Base-by-base conservation (phyloP, 208 protist genomes). In the Leishmania guyanensis region DNA sequence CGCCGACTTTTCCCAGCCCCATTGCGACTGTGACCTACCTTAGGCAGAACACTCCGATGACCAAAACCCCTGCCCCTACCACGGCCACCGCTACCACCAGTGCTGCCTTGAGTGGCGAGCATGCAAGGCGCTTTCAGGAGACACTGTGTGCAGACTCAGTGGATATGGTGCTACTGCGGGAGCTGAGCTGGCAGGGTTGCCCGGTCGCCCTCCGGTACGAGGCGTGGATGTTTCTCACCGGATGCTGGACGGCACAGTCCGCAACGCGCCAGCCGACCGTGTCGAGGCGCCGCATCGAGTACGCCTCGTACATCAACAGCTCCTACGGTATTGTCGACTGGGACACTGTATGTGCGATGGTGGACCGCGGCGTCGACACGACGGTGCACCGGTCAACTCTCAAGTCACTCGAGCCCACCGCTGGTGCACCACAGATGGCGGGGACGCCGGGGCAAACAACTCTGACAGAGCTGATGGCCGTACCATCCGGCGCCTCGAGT, bases 161-260 rank as follows among this genome's bases (percentile, higher is more conserved):
- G 10, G 81, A 86, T 43, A 39, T 92, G 64, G 83, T 75, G n/a
- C 82, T 81, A 20, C 76, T 95, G 72, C 81, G 91, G 26, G 81
- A 83, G 65, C 74, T 93, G 39, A 87, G 91, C 73, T 92, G 88
- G 81, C 80, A 85, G 77, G 91, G 90, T n/a, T 92, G 88, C 80
- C 88, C 91, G 1, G 86, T 85, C 36, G 70, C 71, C 5, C 82
- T 89, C 76, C 91, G 91, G 58, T 87, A 78, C 54, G 88, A 93
- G 69, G 85, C 89, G 79, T 95, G 91, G 91, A 85, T 87, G 62
- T 87, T 91, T 56, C 84, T 95, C 39, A 88, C 89, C 2, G 89
- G 91, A 8, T 82, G 89, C 84, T 90, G 88, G 86, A 89, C 89
- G 46, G 80, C 91, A 33, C 79, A 83, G 75, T 20, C 60, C 22